A percentile compares a stretch with the other conserved stretches of the same genome.
Evolutionary conservation across 2,329 filamentous ascomycete species (phyloP).

Genomic region (Epichloe scottii): DNA sequence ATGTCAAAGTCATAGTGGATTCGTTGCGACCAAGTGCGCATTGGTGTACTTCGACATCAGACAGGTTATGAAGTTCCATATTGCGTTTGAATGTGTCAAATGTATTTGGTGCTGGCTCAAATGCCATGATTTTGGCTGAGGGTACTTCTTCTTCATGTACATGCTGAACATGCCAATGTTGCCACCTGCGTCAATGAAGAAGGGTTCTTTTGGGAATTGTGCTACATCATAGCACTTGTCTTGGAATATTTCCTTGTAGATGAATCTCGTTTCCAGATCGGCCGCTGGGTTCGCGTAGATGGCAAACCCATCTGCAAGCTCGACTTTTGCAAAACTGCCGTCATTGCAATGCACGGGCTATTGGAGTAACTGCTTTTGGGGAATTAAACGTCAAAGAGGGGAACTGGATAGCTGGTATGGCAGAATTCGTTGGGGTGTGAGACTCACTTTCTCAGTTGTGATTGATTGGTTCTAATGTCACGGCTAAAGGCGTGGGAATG

Average conservation of each 20-base stretch:
- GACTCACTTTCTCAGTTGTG: no score
- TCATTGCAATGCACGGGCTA: not conserved
- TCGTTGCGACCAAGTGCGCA: slow-evolving; percentile 7
- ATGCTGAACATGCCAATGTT: slow-evolving; percentile 16
- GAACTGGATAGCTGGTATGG: no score
- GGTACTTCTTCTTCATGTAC: slow-evolving; percentile 15
- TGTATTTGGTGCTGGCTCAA: slow-evolving; percentile 14
- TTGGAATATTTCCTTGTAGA: slow-evolving; percentile 13
- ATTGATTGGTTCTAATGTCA: no score
- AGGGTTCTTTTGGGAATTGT: slow-evolving; percentile 5
- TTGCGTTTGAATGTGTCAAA: slow-evolving; percentile 10
- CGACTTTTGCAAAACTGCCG: no score
- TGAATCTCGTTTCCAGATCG: slow-evolving; percentile 9
- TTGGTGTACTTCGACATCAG: slow-evolving; percentile 6
- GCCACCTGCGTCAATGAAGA: slow-evolving; percentile 15
- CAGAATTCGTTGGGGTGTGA: no score
- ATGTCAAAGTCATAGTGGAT: slow-evolving; percentile 7
- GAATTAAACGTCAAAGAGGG: no score
- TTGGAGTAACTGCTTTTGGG: no score
- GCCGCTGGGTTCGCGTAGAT: slow-evolving; percentile 5
- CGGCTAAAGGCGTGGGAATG: no score
- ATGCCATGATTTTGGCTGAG: slow-evolving; percentile 13
- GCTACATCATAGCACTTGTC: slow-evolving; percentile 12
- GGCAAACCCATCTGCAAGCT: not conserved
- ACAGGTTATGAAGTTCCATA: slow-evolving; percentile 7